Percentiles rank a stretch among this genome's conserved stretches.
These are phyloP conservation scores for Naganishia liquefaciens DNA, from an alignment of 1,284 basidiomycete genomes.

Conservation along the genomic window DNA sequence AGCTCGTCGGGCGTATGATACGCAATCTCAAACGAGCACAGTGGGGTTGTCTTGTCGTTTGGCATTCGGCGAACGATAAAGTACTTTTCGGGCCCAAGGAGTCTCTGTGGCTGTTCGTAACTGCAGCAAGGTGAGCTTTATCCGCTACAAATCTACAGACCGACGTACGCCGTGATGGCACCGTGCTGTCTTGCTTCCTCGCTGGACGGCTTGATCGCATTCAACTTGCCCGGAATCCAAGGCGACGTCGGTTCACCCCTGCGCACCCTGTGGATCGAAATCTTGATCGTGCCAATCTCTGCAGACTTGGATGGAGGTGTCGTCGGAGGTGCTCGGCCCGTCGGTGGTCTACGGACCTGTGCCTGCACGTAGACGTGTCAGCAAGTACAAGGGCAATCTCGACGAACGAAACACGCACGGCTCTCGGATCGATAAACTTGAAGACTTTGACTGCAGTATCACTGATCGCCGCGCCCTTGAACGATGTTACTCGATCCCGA, in stretches of 20 bases:
- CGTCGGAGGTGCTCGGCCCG: neutral
- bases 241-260: neutral
- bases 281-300: conserved; percentile 7
- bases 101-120: neutral
- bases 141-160: neutral
- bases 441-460: neutral
- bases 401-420: neutral
- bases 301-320: neutral
- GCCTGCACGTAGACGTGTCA: neutral
- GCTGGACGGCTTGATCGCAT: neutral
- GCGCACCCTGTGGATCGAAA: conserved; percentile 11
- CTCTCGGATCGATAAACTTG: conserved; percentile 2
- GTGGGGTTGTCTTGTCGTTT: conserved; percentile 4
- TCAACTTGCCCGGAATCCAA: conserved; percentile 8
- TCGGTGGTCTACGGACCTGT: neutral
- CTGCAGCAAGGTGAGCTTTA: neutral
- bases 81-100: neutral
- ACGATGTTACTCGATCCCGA: conserved; percentile 1
- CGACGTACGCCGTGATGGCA: neutral
- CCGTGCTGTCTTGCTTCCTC: neutral
- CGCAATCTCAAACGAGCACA: conserved; percentile 11
- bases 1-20: conserved; percentile 4
- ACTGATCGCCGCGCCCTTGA: neutral
- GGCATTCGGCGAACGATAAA: conserved; percentile 9
- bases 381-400: too few relatives aligned